These are phyloP conservation scores for Pythium chondricola DNA, from an alignment of 352 stramenopile genomes.

Conservation along the genomic window DNA sequence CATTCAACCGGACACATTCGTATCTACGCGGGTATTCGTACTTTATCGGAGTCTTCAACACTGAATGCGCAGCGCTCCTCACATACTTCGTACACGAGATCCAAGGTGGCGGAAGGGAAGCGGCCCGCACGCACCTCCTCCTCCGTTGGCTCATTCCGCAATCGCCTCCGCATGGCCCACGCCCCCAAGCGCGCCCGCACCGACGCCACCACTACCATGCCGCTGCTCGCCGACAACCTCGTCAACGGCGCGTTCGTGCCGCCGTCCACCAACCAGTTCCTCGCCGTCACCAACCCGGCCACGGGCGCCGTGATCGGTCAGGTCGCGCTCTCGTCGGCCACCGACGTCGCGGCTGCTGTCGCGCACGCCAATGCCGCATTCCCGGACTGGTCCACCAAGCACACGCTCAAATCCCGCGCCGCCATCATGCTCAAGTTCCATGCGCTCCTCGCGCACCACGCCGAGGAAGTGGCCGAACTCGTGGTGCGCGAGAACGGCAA, in stretches of 20 bases:
- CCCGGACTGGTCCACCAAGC: slow-evolving; percentile 75
- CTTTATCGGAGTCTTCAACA: slow-evolving; percentile 3
- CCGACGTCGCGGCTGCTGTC: slow-evolving; percentile 88
- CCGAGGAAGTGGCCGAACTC: slow-evolving; percentile 89
- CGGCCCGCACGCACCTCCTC: neutral
- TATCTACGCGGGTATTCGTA: too few species aligned
- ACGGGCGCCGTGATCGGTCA: slow-evolving; percentile 65
- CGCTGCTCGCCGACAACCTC: slow-evolving; percentile 47
- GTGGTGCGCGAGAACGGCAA: slow-evolving; percentile 96
- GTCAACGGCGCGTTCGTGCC: slow-evolving; percentile 59
- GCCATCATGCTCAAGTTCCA: slow-evolving; percentile 97
- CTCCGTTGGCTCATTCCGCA: neutral
- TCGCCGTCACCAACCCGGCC: slow-evolving; percentile 64
- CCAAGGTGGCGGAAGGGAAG: neutral
- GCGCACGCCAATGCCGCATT: slow-evolving; percentile 79
- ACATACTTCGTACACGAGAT: neutral
- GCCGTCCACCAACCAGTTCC: slow-evolving; percentile 28
- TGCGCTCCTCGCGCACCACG: slow-evolving; percentile 84
- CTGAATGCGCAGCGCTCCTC: slow-evolving; percentile 16
- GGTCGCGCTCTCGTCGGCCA: slow-evolving; percentile 68
- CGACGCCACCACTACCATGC: neutral
- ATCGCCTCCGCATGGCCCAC: neutral
- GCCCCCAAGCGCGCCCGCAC: neutral
- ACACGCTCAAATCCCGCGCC: slow-evolving; percentile 93
- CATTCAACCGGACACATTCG: neutral